Evolutionary conservation across 495 filamentous ascomycete species (phyloP).

Genomic region (Paragyromitra xinjiangensis): DNA sequence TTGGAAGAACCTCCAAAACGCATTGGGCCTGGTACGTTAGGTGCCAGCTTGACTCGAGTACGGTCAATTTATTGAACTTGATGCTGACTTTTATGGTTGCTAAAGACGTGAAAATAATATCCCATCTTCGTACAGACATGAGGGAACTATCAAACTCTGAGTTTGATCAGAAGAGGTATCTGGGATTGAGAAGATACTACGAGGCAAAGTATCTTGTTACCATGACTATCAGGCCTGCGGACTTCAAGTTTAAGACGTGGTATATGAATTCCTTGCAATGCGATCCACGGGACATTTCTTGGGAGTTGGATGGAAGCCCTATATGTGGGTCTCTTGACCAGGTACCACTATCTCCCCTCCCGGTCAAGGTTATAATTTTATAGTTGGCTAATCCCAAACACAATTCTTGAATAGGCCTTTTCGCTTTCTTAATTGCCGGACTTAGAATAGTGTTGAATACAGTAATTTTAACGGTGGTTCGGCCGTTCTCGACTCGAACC

Average conservation of each 20-base stretch:
- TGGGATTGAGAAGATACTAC: constrained; percentile 17
- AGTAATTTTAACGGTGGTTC: too few species aligned
- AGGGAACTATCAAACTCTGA: neutral
- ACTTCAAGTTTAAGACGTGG: constrained; percentile 28
- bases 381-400: constrained; percentile 3
- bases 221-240: constrained; percentile 18
- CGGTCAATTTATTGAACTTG: neutral
- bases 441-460: too few species aligned
- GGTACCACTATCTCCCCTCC: neutral
- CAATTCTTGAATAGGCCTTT: neutral
- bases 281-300: constrained; percentile 9
- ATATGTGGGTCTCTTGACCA: constrained; percentile 3
- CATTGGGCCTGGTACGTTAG: constrained; percentile 17
- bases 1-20: constrained; percentile 9
- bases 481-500: too few species aligned
- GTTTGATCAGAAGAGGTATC: constrained; percentile 14
- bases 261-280: constrained; percentile 11
- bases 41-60: neutral
- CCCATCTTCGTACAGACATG: constrained; percentile 10
- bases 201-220: constrained; percentile 25
- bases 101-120: constrained; percentile 19
- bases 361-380: neutral
- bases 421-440: too few species aligned
- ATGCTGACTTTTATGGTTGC: neutral
- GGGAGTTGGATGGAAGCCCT: constrained; percentile 27